phyloP scores from a whole-genome alignment of 2,329 filamentous ascomycete species.

The Eurotiales sp. region DNA sequence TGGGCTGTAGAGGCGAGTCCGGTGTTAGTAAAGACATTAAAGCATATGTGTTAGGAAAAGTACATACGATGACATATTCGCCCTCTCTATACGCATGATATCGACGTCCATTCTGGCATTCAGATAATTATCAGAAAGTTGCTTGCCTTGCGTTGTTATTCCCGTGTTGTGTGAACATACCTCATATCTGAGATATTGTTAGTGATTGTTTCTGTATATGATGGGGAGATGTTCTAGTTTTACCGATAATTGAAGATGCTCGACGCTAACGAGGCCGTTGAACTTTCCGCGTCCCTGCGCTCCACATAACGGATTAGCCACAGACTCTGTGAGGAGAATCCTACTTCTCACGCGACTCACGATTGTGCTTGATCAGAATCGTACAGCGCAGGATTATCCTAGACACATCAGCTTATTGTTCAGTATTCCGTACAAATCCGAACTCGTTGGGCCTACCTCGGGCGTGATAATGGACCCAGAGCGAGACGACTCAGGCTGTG shows the following conservation, averaged over 20 bases:
- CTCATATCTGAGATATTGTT: neutral
- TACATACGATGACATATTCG: constrained; percentile 9
- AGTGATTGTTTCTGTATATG: neutral
- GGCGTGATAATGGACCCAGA: no score
- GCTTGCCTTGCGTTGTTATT: neutral
- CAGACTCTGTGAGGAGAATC: no score
- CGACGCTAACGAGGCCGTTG: constrained; percentile 1
- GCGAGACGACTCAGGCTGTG: no score
- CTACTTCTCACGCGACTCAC: no score
- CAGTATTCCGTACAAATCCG: no score
- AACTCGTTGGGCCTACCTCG: no score
- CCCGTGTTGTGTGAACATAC: neutral
- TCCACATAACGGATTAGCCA: no score
- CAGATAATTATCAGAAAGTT: neutral
- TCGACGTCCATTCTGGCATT: constrained; percentile 6
- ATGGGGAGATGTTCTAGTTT: neutral
- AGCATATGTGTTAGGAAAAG: neutral
- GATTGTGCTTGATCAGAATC: no score
- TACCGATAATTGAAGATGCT: constrained; percentile 4
- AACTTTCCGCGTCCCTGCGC: neutral
- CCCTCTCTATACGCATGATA: constrained; percentile 9
- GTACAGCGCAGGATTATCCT: no score
- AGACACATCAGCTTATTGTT: no score
- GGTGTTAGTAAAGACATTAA: neutral
- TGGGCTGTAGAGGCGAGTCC: neutral